A percentile compares a stretch with the other conserved stretches of the same genome.
Conservation (phyloP, 2,329 filamentous ascomycete genomes). For the Neonectria hederae region DNA sequence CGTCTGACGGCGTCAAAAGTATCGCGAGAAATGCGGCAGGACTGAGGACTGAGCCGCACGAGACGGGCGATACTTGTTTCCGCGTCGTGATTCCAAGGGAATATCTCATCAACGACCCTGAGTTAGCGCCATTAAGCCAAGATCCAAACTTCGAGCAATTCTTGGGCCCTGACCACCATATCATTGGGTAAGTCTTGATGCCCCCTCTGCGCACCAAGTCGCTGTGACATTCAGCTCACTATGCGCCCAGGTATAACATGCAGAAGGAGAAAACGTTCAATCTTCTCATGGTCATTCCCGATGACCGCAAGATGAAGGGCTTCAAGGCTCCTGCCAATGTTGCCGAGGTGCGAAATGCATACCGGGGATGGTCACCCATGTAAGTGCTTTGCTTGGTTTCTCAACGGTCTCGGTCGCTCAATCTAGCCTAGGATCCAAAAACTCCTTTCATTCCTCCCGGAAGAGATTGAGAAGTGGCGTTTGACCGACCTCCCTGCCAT, state of each 20-base stretch:
- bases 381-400: not conserved
- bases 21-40: slow-evolving; percentile 7
- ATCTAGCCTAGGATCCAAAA: slow-evolving; percentile 1
- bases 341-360: slow-evolving; percentile 14
- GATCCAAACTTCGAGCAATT: slow-evolving; percentile 15
- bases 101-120: slow-evolving; percentile 11
- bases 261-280: slow-evolving; percentile 21
- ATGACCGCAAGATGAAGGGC: slow-evolving; percentile 19
- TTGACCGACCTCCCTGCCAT: slow-evolving; percentile 12
- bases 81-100: slow-evolving; percentile 17
- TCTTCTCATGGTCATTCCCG: slow-evolving; percentile 15
- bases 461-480: slow-evolving; percentile 21
- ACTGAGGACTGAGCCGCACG: slow-evolving; percentile 14
- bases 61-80: slow-evolving; percentile 21
- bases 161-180: slow-evolving; percentile 19
- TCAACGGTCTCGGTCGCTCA: not conserved
- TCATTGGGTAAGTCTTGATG: slow-evolving; percentile 16
- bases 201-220: not conserved
- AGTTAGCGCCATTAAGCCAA: slow-evolving; percentile 9
- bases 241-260: slow-evolving; percentile 9
- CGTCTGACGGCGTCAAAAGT: slow-evolving; percentile 23
- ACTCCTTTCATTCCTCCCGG: slow-evolving; percentile 4
- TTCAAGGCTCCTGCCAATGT: slow-evolving; percentile 16
- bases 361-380: slow-evolving; percentile 17
- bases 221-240: not conserved